Evolutionary conservation across 2,329 filamentous ascomycete genomes (phyloP).

Genomic region (Aspergillus pseudonomiae): DNA sequence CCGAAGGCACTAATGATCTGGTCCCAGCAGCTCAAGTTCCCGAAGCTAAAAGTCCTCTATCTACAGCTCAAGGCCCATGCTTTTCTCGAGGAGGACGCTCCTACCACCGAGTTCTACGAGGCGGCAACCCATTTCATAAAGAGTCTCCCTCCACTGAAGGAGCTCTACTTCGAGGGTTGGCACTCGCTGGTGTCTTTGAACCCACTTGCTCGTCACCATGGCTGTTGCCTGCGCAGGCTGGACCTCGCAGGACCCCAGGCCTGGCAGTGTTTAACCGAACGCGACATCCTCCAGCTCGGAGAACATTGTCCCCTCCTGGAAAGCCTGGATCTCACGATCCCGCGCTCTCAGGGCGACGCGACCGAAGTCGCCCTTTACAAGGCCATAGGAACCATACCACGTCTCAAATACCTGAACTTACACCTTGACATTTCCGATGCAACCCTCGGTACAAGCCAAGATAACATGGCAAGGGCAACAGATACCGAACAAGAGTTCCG

Average conservation of each 20-base stretch:
- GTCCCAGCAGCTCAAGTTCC: not conserved
- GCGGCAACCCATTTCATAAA: not conserved
- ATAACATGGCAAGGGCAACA: accelerated
- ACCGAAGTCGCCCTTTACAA: not conserved
- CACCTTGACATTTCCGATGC: not conserved
- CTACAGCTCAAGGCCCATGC: not conserved
- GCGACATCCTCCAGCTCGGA: not conserved
- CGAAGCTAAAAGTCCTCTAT: not conserved
- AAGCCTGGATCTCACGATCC: not conserved
- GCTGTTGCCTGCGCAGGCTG: not conserved
- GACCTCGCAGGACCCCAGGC: not conserved
- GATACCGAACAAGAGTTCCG: not conserved
- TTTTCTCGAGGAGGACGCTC: not conserved
- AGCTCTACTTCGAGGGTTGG: not conserved
- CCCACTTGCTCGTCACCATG: not conserved
- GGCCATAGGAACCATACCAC: not conserved
- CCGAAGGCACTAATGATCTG: not conserved
- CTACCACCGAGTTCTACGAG: not conserved
- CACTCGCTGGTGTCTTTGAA: not conserved
- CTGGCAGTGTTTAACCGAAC: not conserved
- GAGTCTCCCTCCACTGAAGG: not conserved
- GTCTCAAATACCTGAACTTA: not conserved
- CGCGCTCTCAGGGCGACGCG: not conserved
- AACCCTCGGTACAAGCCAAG: not conserved
- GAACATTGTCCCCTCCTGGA: not conserved